A percentile compares a stretch with the other conserved stretches of the same genome.
Conservation (phyloP, 768 basidiomycete genomes). For the Crepidotus variabilis region DNA sequence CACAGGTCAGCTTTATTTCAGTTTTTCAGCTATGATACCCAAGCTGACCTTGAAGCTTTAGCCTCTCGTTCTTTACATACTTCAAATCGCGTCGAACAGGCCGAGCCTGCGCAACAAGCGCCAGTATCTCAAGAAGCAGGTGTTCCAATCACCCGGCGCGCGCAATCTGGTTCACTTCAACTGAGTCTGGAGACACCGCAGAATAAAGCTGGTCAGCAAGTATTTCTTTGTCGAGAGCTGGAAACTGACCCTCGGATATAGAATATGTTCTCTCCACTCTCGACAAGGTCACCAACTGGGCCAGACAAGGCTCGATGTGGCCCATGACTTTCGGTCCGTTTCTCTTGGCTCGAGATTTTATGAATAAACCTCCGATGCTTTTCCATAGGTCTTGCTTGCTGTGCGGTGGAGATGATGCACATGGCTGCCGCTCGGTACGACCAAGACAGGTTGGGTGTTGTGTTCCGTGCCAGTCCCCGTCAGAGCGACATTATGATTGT, state of each 20-base stretch:
- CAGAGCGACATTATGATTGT: conserved; percentile 99
- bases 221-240: background rate
- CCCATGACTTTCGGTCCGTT: conserved; percentile 89
- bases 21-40: conserved; percentile 13
- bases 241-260: conserved; percentile 21
- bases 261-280: conserved; percentile 96
- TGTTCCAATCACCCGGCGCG: conserved; percentile 66
- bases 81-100: conserved; percentile 37
- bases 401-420: conserved; percentile 99
- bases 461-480: conserved; percentile 98
- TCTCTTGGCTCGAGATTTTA: background rate
- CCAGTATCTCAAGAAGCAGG: conserved; percentile 33
- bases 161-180: conserved; percentile 79
- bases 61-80: conserved; percentile 56
- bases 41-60: conserved; percentile 16
- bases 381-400: conserved; percentile 85
- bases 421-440: conserved; percentile 99
- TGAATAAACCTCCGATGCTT: background rate
- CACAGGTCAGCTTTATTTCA: conserved; percentile 27
- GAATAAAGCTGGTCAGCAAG: conserved; percentile 78
- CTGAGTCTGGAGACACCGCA: conserved; percentile 81
- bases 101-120: conserved; percentile 28
- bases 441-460: conserved; percentile 94
- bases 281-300: conserved; percentile 98
- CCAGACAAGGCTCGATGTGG: conserved; percentile 97